A percentile compares a stretch with the other conserved stretches of the same genome.
phyloP scores from a whole-genome alignment of 768 basidiomycete species.

The Termitomyces sp. region DNA sequence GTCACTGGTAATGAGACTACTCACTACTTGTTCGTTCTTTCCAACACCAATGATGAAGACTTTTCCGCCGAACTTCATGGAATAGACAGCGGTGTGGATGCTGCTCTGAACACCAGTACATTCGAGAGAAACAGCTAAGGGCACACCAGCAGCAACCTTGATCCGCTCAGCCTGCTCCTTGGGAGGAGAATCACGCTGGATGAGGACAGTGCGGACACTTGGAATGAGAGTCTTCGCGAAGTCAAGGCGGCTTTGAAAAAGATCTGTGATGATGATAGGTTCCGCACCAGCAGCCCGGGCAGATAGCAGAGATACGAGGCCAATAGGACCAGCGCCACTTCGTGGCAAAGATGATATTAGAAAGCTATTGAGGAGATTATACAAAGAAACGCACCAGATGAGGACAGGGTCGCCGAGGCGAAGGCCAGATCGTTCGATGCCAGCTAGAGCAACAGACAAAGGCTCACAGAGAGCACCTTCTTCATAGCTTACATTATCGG shows the following conservation, averaged over 20 bases:
- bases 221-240: conserved; percentile 62
- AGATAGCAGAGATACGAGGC: conserved; percentile 55
- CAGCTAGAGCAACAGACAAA: conserved; percentile 61
- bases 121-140: conserved; percentile 50
- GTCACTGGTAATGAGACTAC: conserved; percentile 6
- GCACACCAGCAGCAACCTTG: conserved; percentile 44
- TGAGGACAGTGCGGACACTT: conserved; percentile 51
- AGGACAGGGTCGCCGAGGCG: conserved; percentile 61
- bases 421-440: conserved; percentile 59
- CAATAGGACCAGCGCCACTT: conserved; percentile 68
- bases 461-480: conserved; percentile 69
- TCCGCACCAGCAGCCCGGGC: conserved; percentile 67
- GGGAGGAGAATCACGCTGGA: conserved; percentile 38
- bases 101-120: conserved; percentile 65
- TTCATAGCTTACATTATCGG: conserved; percentile 56
- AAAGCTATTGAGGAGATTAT: not conserved
- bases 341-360: not conserved
- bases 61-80: conserved; percentile 60
- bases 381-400: conserved; percentile 40
- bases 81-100: conserved; percentile 55
- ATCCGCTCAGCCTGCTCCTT: conserved; percentile 50
- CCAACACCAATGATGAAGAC: conserved; percentile 71
- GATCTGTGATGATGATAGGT: conserved; percentile 64
- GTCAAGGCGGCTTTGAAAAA: conserved; percentile 60
- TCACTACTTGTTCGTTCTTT: conserved; percentile 54